Percentiles rank a stretch among this genome's conserved stretches.
Conservation (phyloP, 345 rosid genomes). For the Eutrema yunnanense region DNA sequence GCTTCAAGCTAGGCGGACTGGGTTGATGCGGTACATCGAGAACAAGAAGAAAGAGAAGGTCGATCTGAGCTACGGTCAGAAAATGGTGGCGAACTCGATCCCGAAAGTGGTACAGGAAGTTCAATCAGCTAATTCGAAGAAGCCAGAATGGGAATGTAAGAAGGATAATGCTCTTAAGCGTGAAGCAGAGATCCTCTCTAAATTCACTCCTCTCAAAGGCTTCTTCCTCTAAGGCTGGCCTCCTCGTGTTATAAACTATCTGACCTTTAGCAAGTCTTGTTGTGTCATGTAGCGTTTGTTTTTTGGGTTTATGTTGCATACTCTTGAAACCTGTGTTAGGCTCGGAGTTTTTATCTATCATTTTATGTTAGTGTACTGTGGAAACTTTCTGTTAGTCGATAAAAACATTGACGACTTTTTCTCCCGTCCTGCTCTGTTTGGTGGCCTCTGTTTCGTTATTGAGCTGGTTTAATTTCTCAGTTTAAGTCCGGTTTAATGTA, state of each 20-base stretch:
- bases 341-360: not conserved
- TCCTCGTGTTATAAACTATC: not conserved
- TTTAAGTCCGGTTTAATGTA: no score
- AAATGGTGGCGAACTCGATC: conserved; percentile 45
- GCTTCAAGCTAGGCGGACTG: conserved; percentile 43
- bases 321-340: not conserved
- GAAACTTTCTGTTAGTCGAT: not conserved
- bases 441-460: not conserved
- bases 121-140: conserved; percentile 48
- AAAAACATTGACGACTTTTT: not conserved
- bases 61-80: conserved; percentile 40
- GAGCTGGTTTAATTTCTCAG: no score
- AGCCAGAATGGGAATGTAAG: conserved; percentile 50
- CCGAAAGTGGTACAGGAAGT: conserved; percentile 51
- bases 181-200: conserved; percentile 48
- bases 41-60: conserved; percentile 37
- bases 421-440: not conserved
- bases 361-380: not conserved
- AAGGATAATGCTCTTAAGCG: conserved; percentile 44
- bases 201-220: conserved; percentile 51
- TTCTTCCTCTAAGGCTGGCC: conserved; percentile 28
- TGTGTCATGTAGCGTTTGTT: conserved; percentile 2
- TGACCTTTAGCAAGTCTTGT: not conserved
- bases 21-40: conserved; percentile 36
- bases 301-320: not conserved